Conservation (phyloP, 352 stramenopile genomes). For the Blastocystis sp. region DNA sequence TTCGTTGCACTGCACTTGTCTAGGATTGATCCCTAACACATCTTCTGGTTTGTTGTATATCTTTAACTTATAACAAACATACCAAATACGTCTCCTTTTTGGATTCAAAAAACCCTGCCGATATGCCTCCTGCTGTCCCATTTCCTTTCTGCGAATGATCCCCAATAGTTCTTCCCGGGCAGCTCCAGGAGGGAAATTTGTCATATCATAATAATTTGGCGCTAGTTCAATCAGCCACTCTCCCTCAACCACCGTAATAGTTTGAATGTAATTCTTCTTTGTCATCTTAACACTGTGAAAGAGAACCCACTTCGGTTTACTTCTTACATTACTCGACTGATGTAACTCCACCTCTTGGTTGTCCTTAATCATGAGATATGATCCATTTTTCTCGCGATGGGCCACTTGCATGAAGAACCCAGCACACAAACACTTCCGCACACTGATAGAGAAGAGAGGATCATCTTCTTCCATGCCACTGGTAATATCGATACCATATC, state of each 20-base stretch:
- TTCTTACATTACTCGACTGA: background rate
- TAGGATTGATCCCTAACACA: background rate
- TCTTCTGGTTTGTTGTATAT: background rate
- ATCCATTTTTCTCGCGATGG: constrained; percentile 80
- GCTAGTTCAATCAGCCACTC: constrained; percentile 88
- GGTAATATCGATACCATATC: constrained; percentile 78
- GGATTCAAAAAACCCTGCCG: constrained; percentile 24
- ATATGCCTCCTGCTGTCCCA: constrained; percentile 9
- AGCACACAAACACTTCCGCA: constrained; percentile 85
- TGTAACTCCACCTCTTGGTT: constrained; percentile 79
- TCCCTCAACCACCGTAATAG: constrained; percentile 87
- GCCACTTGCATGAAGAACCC: constrained; percentile 97
- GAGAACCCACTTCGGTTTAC: constrained; percentile 46
- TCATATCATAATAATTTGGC: constrained; percentile 94
- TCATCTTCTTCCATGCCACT: constrained; percentile 74
- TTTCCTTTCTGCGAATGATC: constrained; percentile 61
- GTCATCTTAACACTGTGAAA: constrained; percentile 97
- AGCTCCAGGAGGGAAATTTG: constrained; percentile 85
- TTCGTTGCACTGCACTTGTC: background rate
- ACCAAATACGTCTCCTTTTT: constrained; percentile 11
- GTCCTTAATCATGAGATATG: constrained; percentile 98
- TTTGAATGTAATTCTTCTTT: constrained; percentile 96
- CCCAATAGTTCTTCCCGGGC: constrained; percentile 65
- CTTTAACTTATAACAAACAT: constrained; percentile 20
- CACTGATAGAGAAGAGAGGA: constrained; percentile 84